Conservation (phyloP, 768 basidiomycete genomes). For the Sporobolomyces pararoseus region DNA sequence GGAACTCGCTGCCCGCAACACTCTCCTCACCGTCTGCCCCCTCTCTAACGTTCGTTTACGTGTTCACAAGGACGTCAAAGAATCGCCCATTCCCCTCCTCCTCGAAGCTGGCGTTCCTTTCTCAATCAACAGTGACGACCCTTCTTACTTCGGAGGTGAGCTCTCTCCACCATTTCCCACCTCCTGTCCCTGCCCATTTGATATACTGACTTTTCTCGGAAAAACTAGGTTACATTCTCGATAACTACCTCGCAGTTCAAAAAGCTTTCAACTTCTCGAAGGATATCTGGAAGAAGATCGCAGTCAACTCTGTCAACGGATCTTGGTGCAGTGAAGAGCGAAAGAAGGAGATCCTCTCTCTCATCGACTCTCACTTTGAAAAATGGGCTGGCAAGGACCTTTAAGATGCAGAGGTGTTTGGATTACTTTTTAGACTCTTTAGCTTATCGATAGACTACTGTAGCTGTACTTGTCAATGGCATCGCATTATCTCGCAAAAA, state of each 20-base stretch:
- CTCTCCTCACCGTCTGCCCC: constrained; percentile 43
- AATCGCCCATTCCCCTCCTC: constrained; percentile 40
- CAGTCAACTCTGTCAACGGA: constrained; percentile 34
- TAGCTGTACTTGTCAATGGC: too few species aligned
- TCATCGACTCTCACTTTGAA: constrained; percentile 26
- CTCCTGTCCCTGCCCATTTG: background rate
- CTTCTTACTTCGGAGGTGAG: constrained; percentile 40
- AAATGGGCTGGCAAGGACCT: constrained; percentile 37
- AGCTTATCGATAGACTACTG: background rate
- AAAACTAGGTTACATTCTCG: constrained; percentile 35
- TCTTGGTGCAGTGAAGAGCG: constrained; percentile 38
- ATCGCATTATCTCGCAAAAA: too few species aligned
- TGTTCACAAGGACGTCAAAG: constrained; percentile 31
- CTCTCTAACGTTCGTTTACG: constrained; percentile 40
- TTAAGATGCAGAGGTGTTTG: constrained; percentile 14
- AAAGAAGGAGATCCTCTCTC: constrained; percentile 35
- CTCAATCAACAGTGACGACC: constrained; percentile 45
- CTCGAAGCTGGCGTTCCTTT: constrained; percentile 41
- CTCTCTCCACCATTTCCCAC: too few species aligned
- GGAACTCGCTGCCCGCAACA: constrained; percentile 26
- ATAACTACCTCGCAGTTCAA: constrained; percentile 41
- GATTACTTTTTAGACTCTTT: background rate
- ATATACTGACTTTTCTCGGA: background rate
- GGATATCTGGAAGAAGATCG: constrained; percentile 38
- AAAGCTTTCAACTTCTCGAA: constrained; percentile 35